Evolutionary conservation across 768 basidiomycete species (phyloP), one percentile per base, ranked within the genome.

Genomic region (Glaciozyma antarctica): DNA sequence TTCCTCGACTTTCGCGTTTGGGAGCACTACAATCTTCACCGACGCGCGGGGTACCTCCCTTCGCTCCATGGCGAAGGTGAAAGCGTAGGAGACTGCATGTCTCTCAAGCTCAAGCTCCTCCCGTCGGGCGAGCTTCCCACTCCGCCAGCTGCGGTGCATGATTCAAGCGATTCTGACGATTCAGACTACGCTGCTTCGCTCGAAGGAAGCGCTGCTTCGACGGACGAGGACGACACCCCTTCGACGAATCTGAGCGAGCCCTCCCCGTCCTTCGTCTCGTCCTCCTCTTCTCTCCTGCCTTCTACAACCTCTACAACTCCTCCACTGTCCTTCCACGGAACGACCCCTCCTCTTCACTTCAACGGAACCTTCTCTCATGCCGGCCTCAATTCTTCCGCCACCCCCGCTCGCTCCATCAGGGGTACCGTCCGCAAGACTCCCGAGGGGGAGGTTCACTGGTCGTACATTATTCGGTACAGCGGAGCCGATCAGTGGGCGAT

Each of bases 21-120:
- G 19, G 53, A 54, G 53, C 53, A 54, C 53, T 54, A 30, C 53
- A 54, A 54, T 30, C 30, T 32, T 17, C 53, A 54, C 53, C 53
- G 53, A 9, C 19, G 17, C 30, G 5, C 4, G 19, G 17, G 24
- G 5, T 54, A 54, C 30, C 15, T 3, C 21, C 53, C 53, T 16
- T 45, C 41, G 13, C 57, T 58, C 43, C 41, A 58, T n/a, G 32
- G 28, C 43, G 57, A 58, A 22, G 26, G 24, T 12, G 57, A 43
- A 45, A 19, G 41, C 24, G 57, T 44, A 15, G 53, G 53, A 1
- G 53, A 54, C 53, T 54, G 53, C 28, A 54, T 54, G 53, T 28
- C 19, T 9, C 53, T 54, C 28, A 32, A 24, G 30, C 53, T 54
- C 30, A 54, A 34, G 30, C 53, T 54, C 28, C 17, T 54, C 8